phyloP scores from a whole-genome alignment of 2,329 filamentous ascomycete species.

The Aaosphaeria arxii region DNA sequence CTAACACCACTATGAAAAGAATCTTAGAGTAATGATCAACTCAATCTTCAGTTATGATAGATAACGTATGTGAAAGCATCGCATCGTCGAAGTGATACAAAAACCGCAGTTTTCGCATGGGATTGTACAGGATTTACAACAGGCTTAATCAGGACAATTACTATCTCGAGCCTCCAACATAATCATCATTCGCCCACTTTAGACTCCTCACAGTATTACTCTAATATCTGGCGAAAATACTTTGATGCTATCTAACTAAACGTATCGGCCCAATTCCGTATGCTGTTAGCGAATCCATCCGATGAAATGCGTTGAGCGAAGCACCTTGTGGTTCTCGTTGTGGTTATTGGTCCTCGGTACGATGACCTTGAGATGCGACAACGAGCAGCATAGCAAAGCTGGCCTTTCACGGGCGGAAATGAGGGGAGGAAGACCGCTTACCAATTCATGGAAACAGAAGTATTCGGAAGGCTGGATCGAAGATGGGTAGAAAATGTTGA shows the following conservation, averaged over 20 bases:
- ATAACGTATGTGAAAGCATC: too few species aligned
- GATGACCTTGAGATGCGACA: conserved; percentile 16
- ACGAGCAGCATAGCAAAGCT: conserved; percentile 25
- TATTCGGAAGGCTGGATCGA: conserved; percentile 7
- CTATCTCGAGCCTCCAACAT: too few species aligned
- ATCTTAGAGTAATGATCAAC: too few species aligned
- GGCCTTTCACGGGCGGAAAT: conserved; percentile 32
- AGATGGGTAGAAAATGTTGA: too few species aligned
- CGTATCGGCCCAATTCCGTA: conserved; percentile 31
- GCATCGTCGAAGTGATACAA: too few species aligned
- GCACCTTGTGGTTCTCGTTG: conserved; percentile 12
- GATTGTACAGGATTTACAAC: too few species aligned
- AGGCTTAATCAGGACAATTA: too few species aligned
- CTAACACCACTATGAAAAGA: too few species aligned
- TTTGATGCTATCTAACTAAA: conserved; percentile 24
- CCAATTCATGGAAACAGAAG: conserved; percentile 28
- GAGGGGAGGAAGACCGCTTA: conserved; percentile 22
- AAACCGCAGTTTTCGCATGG: too few species aligned
- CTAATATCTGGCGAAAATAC: conserved; percentile 16
- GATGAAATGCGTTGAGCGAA: conserved; percentile 23
- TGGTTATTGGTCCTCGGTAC: conserved; percentile 11
- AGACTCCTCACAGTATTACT: conserved; percentile 5
- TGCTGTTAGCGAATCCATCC: conserved; percentile 22
- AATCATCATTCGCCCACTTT: too few species aligned
- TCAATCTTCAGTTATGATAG: too few species aligned